Evolutionary conservation across 2,329 filamentous ascomycete species (phyloP).

Genomic region (Emmonsia crescens): DNA sequence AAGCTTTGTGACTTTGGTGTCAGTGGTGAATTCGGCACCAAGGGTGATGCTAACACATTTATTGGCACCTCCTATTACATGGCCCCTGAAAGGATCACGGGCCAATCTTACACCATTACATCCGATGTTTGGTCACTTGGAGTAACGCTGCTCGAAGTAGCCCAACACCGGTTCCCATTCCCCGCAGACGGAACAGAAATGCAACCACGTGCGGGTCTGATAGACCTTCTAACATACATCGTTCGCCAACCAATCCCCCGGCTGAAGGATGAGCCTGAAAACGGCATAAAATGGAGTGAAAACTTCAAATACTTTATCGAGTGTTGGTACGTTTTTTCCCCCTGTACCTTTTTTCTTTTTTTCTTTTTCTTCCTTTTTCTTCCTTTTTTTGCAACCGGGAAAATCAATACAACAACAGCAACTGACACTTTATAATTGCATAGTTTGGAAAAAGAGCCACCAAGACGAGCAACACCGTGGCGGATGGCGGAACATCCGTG

Average conservation of each 20-base stretch:
- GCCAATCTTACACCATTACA: constrained; percentile 95
- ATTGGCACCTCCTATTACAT: constrained; percentile 99
- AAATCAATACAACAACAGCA: neutral
- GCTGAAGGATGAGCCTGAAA: constrained; percentile 85
- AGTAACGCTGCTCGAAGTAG: constrained; percentile 96
- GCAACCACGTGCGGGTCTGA: constrained; percentile 83
- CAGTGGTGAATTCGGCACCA: constrained; percentile 94
- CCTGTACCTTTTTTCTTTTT: constrained; percentile 10
- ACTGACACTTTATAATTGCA: neutral
- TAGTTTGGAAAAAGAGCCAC: constrained; percentile 88
- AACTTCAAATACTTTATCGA: constrained; percentile 99
- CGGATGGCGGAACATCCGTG: constrained; percentile 98
- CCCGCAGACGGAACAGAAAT: constrained; percentile 92
- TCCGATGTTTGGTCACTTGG: constrained; percentile 97
- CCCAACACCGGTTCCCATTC: constrained; percentile 96
- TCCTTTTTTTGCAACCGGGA: neutral
- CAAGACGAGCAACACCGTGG: constrained; percentile 84
- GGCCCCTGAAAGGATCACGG: constrained; percentile 95
- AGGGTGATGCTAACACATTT: constrained; percentile 96
- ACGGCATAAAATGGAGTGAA: constrained; percentile 85
- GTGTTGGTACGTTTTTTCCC: constrained; percentile 68
- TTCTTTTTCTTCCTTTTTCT: constrained; percentile 1
- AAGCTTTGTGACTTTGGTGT: constrained; percentile 99
- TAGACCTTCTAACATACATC: constrained; percentile 94
- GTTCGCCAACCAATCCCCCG: constrained; percentile 91